Conservation (phyloP, 208 protist genomes). For the Leishmania arabica region DNA sequence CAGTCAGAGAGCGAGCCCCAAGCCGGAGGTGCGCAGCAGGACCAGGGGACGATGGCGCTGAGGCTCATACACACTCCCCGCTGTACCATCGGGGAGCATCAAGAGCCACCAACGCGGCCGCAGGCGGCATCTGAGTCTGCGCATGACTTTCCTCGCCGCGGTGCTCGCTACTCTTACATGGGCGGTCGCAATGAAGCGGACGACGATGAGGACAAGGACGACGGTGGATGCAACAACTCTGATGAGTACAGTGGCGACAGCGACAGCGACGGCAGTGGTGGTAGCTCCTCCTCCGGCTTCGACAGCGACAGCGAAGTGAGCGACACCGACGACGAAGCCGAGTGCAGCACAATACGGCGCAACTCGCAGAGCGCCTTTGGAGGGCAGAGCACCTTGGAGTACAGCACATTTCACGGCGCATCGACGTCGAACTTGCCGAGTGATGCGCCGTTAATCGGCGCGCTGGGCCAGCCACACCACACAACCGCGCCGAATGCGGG, state of each 20-base stretch:
- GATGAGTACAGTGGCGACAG: constrained; percentile 2
- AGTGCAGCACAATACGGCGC: constrained; percentile 24
- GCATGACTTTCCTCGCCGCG: too few relatives aligned
- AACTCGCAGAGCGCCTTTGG: constrained; percentile 9
- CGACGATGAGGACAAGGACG: constrained; percentile 8
- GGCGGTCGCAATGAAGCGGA: background rate
- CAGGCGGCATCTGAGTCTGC: background rate
- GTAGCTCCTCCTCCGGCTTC: background rate
- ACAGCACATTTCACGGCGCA: constrained; percentile 25
- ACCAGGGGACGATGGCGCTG: background rate
- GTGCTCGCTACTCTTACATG: constrained; percentile 10
- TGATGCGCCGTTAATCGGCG: background rate
- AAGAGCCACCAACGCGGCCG: background rate
- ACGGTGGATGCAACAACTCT: background rate
- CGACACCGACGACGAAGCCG: constrained; percentile 19
- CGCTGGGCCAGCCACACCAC: background rate
- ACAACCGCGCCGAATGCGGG: background rate
- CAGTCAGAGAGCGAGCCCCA: background rate
- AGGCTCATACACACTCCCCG: background rate
- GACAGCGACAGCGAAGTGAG: constrained; percentile 3
- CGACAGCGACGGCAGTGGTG: constrained; percentile 12
- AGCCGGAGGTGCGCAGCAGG: background rate
- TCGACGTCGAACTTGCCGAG: background rate
- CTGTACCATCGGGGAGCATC: background rate
- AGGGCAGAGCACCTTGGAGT: constrained; percentile 21